phyloP scores from a whole-genome alignment of 352 stramenopile species.

The Globisporangium sylvaticum region DNA sequence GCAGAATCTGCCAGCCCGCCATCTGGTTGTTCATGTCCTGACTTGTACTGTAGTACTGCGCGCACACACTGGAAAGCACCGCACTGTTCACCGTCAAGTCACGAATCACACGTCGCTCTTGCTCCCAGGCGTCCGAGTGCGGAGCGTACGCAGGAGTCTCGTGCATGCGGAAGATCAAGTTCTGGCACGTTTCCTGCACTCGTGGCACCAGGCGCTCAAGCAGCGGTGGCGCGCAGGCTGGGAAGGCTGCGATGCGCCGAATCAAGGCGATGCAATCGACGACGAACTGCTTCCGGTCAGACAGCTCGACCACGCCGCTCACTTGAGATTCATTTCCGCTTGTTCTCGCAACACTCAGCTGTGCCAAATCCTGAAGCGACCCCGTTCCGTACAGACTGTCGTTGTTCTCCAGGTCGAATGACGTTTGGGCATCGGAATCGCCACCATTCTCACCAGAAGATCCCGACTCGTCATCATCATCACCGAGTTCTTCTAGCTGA shows the following conservation, averaged over 20 bases:
- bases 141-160: constrained; percentile 37
- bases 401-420: constrained; percentile 33
- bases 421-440: constrained; percentile 28
- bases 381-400: constrained; percentile 41
- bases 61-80: constrained; percentile 55
- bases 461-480: constrained; percentile 32
- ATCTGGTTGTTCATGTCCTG: constrained; percentile 53
- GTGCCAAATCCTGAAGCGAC: constrained; percentile 68
- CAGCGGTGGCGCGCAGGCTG: constrained; percentile 45
- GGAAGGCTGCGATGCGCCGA: constrained; percentile 61
- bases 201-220: constrained; percentile 45
- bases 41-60: constrained; percentile 56
- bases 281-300: constrained; percentile 66
- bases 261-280: constrained; percentile 72
- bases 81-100: constrained; percentile 57
- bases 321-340: constrained; percentile 25
- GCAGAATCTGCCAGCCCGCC: constrained; percentile 59
- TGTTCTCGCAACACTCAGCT: constrained; percentile 44
- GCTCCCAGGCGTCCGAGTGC: constrained; percentile 40
- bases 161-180: constrained; percentile 46
- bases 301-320: constrained; percentile 44
- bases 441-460: constrained; percentile 19
- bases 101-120: constrained; percentile 46
- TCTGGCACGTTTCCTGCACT: constrained; percentile 38
- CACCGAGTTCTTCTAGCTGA: constrained; percentile 61